A percentile compares a stretch with the other conserved stretches of the same genome.
These are phyloP conservation scores for Seminavis robusta DNA, from an alignment of 108 stramenopile species.

Conservation along the genomic window DNA sequence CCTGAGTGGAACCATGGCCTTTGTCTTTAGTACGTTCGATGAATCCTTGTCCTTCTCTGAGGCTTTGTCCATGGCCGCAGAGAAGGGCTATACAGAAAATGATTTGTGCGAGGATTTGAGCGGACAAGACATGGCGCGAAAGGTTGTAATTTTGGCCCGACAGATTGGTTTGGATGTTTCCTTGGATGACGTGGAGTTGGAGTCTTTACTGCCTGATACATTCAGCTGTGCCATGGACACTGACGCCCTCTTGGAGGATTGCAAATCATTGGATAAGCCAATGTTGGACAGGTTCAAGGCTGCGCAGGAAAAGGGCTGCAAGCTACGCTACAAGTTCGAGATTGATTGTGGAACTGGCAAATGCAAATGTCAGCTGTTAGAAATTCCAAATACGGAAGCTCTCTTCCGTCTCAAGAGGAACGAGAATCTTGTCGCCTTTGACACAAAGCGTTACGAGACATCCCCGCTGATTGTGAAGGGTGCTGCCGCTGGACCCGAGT, in stretches of 20 bases:
- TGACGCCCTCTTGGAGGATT: conserved; percentile 39
- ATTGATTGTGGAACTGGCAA: conserved; percentile 56
- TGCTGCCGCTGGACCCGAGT: conserved; percentile 78
- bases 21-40: conserved; percentile 48
- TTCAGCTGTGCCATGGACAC: conserved; percentile 24
- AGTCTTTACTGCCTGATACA: conserved; percentile 60
- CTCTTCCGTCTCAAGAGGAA: conserved; percentile 56
- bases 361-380: conserved; percentile 36
- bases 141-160: conserved; percentile 51
- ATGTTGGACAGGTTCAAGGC: conserved; percentile 57
- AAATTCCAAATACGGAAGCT: conserved; percentile 48
- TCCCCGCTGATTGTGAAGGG: conserved; percentile 85
- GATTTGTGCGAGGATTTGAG: conserved; percentile 54
- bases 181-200: conserved; percentile 65
- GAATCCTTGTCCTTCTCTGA: conserved; percentile 53
- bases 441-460: conserved; percentile 58
- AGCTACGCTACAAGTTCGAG: conserved; percentile 76
- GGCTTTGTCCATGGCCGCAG: conserved; percentile 53
- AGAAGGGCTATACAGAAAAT: conserved; percentile 56
- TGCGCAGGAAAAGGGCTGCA: conserved; percentile 34
- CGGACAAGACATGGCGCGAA: conserved; percentile 44
- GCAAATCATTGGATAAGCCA: conserved; percentile 35
- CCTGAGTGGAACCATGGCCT: conserved; percentile 74
- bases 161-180: conserved; percentile 36
- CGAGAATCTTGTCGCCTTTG: conserved; percentile 66